These are phyloP conservation scores for Thuidium tamariscinum DNA, from an alignment of 225 moss, liverwort and hornwort genomes.

Conservation along the genomic window DNA sequence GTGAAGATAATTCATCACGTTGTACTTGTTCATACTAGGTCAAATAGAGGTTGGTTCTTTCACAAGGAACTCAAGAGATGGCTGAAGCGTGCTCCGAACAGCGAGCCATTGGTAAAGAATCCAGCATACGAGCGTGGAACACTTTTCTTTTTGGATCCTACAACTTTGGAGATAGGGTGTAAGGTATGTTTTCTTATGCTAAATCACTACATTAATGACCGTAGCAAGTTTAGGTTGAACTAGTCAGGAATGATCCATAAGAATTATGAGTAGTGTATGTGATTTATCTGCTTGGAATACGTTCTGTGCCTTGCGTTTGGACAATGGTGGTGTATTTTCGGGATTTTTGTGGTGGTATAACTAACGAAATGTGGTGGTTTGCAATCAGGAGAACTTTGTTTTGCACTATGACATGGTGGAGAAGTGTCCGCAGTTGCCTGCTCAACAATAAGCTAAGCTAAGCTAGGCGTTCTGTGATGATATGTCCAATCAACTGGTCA, in stretches of 20 bases:
- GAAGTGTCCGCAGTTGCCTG: slow-evolving; percentile 26
- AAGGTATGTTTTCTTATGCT: slow-evolving; percentile 42
- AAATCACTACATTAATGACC: not conserved
- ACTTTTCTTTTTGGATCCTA: slow-evolving; percentile 79
- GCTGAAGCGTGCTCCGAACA: slow-evolving; percentile 80
- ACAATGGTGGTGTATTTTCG: not conserved
- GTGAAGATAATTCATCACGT: not conserved
- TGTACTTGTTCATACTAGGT: slow-evolving; percentile 28
- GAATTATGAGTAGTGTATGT: not conserved
- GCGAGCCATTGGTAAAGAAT: slow-evolving; percentile 68
- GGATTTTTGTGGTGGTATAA: not conserved
- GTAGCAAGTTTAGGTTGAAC: not conserved
- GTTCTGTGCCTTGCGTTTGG: not conserved
- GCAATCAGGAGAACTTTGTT: slow-evolving; percentile 35
- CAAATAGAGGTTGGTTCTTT: slow-evolving; percentile 87
- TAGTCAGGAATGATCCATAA: not conserved
- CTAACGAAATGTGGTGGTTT: not conserved
- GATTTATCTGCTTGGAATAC: not conserved
- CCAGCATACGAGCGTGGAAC: slow-evolving; percentile 75
- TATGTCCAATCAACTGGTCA: not conserved
- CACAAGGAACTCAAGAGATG: slow-evolving; percentile 92
- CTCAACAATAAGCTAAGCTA: slow-evolving; percentile 24
- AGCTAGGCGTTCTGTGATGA: slow-evolving; percentile 1
- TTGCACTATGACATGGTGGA: slow-evolving; percentile 33
- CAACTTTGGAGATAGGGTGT: slow-evolving; percentile 70